A percentile compares a stretch with the other conserved stretches of the same genome.
These are phyloP conservation scores for Colletotrichum lindemuthianum DNA, from an alignment of 2,329 filamentous ascomycete genomes.

Conservation along the genomic window DNA sequence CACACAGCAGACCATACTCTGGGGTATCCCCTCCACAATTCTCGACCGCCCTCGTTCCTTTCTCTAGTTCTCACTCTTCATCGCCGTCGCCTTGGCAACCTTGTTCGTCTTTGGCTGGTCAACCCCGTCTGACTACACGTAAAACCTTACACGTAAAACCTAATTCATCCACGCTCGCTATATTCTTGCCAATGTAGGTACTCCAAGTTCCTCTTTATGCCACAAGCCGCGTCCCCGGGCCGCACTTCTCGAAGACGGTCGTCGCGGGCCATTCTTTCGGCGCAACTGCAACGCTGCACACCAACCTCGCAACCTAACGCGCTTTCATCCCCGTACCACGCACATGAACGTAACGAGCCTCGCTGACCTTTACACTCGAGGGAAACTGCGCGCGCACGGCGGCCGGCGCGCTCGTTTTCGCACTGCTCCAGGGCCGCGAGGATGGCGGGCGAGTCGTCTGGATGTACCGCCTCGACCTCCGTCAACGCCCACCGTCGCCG, in stretches of 20 bases:
- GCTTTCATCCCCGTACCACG: conserved; percentile 11
- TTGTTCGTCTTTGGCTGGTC: background rate
- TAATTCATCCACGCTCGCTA: conserved; percentile 9
- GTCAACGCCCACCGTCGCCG: background rate
- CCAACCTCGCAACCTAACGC: conserved; percentile 10
- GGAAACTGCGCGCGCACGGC: conserved; percentile 16
- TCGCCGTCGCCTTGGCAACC: conserved; percentile 1
- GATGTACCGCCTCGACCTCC: conserved; percentile 40
- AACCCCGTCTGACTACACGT: conserved; percentile 14
- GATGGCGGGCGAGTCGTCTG: conserved; percentile 50
- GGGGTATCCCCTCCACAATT: too few relatives aligned
- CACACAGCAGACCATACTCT: too few relatives aligned
- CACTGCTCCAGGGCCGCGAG: conserved; percentile 64
- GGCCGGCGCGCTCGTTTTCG: conserved; percentile 58
- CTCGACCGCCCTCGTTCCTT: too few relatives aligned
- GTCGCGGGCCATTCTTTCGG: too few relatives aligned
- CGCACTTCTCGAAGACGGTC: background rate
- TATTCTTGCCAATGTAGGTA: conserved; percentile 18
- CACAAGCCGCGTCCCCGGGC: conserved; percentile 9
- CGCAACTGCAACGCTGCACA: conserved; percentile 27
- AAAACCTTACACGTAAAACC: conserved; percentile 17
- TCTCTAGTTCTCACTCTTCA: background rate
- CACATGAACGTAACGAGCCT: conserved; percentile 20
- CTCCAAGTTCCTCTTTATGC: conserved; percentile 3
- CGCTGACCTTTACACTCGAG: conserved; percentile 8